Percentiles rank a stretch among this genome's conserved stretches.
These are phyloP conservation scores for Phytophthora syringae DNA, from an alignment of 352 stramenopile genomes.

Conservation along the genomic window DNA sequence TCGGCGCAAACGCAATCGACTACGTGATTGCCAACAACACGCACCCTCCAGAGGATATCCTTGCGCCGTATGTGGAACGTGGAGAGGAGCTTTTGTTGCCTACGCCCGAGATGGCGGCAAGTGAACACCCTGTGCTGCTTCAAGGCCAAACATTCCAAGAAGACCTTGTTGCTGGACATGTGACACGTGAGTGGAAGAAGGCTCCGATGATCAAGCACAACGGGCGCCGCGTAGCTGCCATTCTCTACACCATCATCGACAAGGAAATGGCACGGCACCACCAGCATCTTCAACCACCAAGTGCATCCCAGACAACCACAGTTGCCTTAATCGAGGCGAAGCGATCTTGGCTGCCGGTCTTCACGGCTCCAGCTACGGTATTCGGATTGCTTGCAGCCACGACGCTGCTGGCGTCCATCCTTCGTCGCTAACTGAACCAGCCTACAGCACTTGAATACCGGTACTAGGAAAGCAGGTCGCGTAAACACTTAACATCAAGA, in stretches of 20 bases:
- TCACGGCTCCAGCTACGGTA: constrained; percentile 25
- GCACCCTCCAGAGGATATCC: constrained; percentile 52
- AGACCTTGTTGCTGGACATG: constrained; percentile 42
- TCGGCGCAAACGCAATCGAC: constrained; percentile 79
- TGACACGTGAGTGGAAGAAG: constrained; percentile 80
- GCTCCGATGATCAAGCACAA: constrained; percentile 88
- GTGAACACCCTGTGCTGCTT: constrained; percentile 66
- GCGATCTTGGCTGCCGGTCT: not conserved
- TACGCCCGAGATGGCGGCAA: constrained; percentile 62
- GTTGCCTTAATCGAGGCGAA: constrained; percentile 6
- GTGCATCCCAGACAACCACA: not conserved
- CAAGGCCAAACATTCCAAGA: constrained; percentile 86
- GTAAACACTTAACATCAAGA: constrained; percentile 23
- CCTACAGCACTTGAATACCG: no score
- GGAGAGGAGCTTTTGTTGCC: constrained; percentile 78
- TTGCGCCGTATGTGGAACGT: constrained; percentile 72
- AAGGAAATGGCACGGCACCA: constrained; percentile 70
- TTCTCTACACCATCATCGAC: constrained; percentile 90
- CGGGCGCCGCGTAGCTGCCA: constrained; percentile 73
- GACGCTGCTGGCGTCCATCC: constrained; percentile 31
- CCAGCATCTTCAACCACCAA: constrained; percentile 24
- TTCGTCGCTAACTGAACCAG: constrained; percentile 22
- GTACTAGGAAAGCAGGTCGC: not conserved
- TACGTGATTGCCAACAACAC: constrained; percentile 90
- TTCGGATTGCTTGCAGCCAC: constrained; percentile 34